phyloP scores from a whole-genome alignment of 2,329 filamentous ascomycete species.

The Alternaria brassicae region DNA sequence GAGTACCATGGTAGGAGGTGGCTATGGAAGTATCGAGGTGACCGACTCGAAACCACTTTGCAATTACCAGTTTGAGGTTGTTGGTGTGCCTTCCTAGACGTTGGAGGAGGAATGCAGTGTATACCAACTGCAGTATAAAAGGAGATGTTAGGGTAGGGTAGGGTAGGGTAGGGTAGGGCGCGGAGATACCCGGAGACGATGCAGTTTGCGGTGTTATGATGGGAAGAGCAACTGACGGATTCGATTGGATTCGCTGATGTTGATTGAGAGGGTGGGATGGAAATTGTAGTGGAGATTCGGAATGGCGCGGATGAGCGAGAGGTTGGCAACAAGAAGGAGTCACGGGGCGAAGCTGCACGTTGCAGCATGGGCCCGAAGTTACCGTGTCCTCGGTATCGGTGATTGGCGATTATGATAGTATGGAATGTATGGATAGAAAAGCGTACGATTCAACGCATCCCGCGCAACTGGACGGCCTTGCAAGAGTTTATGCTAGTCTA shows the following conservation, averaged over 20 bases:
- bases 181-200: not conserved
- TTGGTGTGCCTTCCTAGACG: not conserved
- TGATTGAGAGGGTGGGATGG: not conserved
- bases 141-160: not conserved
- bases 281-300: not conserved
- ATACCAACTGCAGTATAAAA: not conserved
- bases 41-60: conserved; percentile 11
- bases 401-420: conserved; percentile 13
- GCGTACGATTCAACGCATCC: conserved; percentile 7
- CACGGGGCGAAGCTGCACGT: conserved; percentile 11
- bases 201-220: not conserved
- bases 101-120: no score
- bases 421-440: not conserved
- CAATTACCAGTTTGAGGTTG: conserved; percentile 26
- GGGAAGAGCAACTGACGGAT: not conserved
- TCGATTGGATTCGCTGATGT: not conserved
- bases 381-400: conserved; percentile 19
- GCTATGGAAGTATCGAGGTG: conserved; percentile 21
- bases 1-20: conserved; percentile 29
- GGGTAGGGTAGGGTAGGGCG: not conserved
- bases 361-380: conserved; percentile 21
- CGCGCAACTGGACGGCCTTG: conserved; percentile 2
- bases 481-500: not conserved
- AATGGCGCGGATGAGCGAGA: not conserved
- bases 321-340: conserved; percentile 3